Evolutionary conservation across 148 eudicot genomes (phyloP).

Genomic region (Nepenthes gracilis): DNA sequence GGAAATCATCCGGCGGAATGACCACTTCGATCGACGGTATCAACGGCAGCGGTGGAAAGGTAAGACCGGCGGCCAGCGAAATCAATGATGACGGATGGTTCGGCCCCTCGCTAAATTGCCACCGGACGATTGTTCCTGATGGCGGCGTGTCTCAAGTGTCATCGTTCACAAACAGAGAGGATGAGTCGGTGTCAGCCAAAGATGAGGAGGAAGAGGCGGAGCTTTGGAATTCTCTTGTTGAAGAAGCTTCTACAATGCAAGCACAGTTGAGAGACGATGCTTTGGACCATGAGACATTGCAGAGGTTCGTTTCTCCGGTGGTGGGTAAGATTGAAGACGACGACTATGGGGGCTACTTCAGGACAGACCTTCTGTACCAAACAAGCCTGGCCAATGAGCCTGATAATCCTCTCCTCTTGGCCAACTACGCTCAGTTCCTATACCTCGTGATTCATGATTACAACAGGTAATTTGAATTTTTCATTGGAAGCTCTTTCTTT

Average conservation of each 20-base stretch:
- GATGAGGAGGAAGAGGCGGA: conserved; percentile 22
- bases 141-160: conserved; percentile 24
- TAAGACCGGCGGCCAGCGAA: conserved; percentile 36
- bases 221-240: conserved; percentile 47
- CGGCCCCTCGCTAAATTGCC: conserved; percentile 5
- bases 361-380: conserved; percentile 53
- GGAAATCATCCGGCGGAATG: conserved; percentile 3
- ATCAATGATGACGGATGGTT: conserved; percentile 61
- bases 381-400: conserved; percentile 51
- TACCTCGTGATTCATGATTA: conserved; percentile 62
- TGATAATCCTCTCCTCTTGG: conserved; percentile 46
- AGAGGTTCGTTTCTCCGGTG: conserved; percentile 68
- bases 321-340: conserved; percentile 34
- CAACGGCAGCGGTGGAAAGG: conserved; percentile 45
- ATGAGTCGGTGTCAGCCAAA: not conserved
- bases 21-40: conserved; percentile 36
- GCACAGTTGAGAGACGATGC: conserved; percentile 25
- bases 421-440: conserved; percentile 87
- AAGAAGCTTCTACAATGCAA: conserved; percentile 59
- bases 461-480: conserved; percentile 41
- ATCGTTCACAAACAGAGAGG: conserved; percentile 16
- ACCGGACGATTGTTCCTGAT: conserved; percentile 4
- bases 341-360: conserved; percentile 11
- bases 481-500: not conserved
- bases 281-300: conserved; percentile 42